Conservation (phyloP, 331 rosid species). For the Pyracantha coccinea region DNA sequence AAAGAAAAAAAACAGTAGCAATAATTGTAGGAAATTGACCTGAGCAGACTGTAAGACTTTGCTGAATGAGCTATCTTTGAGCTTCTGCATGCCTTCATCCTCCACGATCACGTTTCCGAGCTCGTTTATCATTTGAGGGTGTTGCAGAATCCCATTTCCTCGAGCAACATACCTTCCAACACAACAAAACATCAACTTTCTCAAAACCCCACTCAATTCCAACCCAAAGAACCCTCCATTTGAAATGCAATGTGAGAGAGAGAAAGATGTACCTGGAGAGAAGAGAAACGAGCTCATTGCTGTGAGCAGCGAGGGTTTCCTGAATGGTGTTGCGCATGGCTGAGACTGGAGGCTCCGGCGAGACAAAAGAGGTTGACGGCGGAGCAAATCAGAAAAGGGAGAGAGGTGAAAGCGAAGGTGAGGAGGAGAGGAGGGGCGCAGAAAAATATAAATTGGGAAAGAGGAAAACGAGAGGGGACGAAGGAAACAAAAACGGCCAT, state of each 20-base stretch:
- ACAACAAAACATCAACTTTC: background rate
- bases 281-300: constrained; percentile 47
- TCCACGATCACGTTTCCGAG: constrained; percentile 19
- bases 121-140: constrained; percentile 29
- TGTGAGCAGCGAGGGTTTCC: constrained; percentile 32
- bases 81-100: constrained; percentile 23
- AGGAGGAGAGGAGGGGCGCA: background rate
- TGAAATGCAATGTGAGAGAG: background rate
- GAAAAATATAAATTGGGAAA: background rate
- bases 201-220: background rate
- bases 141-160: constrained; percentile 47
- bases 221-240: background rate
- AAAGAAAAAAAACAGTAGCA: background rate
- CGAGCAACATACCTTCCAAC: constrained; percentile 39
- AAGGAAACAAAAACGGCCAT: background rate
- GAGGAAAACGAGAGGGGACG: background rate
- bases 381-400: background rate
- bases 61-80: constrained; percentile 25
- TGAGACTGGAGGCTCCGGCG: background rate
- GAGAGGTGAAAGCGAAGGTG: background rate
- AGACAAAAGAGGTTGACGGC: background rate
- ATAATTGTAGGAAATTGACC: background rate
- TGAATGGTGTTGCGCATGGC: constrained; percentile 29
- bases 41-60: constrained; percentile 25
- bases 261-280: constrained; percentile 30